A percentile compares a stretch with the other conserved stretches of the same genome.
These are phyloP conservation scores for Kuraishia ogatae DNA, from an alignment of 805 yeast genomes.

Conservation along the genomic window DNA sequence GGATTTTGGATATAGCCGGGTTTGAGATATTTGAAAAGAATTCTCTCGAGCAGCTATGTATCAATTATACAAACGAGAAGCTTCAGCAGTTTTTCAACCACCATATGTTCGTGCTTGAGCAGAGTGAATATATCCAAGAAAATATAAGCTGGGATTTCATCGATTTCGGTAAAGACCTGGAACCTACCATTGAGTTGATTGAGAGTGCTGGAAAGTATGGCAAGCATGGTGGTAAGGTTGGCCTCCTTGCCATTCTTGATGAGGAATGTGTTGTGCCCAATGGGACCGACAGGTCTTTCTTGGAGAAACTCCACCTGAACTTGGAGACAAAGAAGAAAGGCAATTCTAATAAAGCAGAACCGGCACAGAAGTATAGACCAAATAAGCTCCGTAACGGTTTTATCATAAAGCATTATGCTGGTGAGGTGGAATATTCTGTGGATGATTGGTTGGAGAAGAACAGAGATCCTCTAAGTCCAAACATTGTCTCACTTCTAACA, in stretches of 20 bases:
- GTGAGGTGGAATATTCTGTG: conserved; percentile 86
- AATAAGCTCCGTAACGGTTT: conserved; percentile 74
- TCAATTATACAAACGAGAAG: conserved; percentile 53
- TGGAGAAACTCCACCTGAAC: conserved; percentile 63
- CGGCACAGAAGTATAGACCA: conserved; percentile 45
- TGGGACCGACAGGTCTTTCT: conserved; percentile 74
- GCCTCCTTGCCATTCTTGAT: conserved; percentile 77
- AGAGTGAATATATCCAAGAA: conserved; percentile 49
- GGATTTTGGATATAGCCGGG: conserved; percentile 55
- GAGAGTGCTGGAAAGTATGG: conserved; percentile 45
- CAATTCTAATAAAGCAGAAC: not conserved
- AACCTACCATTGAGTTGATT: conserved; percentile 88
- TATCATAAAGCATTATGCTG: conserved; percentile 87
- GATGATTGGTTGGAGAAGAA: conserved; percentile 94
- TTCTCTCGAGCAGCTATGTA: conserved; percentile 53
- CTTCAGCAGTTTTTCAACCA: conserved; percentile 55
- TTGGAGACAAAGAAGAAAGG: conserved; percentile 40
- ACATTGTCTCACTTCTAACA: conserved; percentile 42
- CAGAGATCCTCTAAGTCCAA: conserved; percentile 84
- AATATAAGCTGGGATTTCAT: conserved; percentile 65
- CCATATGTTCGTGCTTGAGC: conserved; percentile 52
- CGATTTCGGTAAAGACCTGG: conserved; percentile 91
- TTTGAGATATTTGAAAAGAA: conserved; percentile 51
- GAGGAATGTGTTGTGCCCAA: conserved; percentile 95
- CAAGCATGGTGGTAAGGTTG: conserved; percentile 30